phyloP scores from a whole-genome alignment of 2,329 filamentous ascomycete genomes.

The Podosphaera xanthii region DNA sequence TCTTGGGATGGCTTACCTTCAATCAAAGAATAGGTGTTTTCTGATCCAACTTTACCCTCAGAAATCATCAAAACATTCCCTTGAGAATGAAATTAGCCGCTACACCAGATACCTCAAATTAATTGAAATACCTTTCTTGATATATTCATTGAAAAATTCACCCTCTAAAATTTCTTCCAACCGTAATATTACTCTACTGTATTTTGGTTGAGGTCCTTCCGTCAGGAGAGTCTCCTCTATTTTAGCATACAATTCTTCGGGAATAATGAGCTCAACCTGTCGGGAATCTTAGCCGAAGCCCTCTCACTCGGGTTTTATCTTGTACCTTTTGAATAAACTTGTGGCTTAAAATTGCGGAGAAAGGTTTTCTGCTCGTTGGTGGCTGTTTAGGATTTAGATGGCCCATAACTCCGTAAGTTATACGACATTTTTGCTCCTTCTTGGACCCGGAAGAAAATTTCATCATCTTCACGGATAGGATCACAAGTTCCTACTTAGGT shows the following conservation, averaged over 20 bases:
- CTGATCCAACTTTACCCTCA: slow-evolving; percentile 44
- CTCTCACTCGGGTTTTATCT: neutral
- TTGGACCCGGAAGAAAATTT: slow-evolving; percentile 18
- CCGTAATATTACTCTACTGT: slow-evolving; percentile 48
- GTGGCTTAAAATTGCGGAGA: slow-evolving; percentile 41
- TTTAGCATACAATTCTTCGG: slow-evolving; percentile 33
- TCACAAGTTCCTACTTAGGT: no score
- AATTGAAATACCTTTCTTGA: slow-evolving; percentile 31
- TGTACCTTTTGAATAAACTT: slow-evolving; percentile 37
- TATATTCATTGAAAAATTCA: slow-evolving; percentile 62
- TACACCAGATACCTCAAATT: neutral
- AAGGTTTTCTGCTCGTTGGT: slow-evolving; percentile 54
- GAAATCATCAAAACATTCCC: slow-evolving; percentile 70
- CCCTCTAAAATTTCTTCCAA: slow-evolving; percentile 48
- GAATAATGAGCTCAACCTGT: slow-evolving; percentile 49
- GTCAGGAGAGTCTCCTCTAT: slow-evolving; percentile 29
- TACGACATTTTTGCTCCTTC: slow-evolving; percentile 38
- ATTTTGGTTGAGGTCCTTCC: slow-evolving; percentile 22
- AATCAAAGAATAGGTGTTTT: slow-evolving; percentile 48
- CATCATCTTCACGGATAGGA: slow-evolving; percentile 17
- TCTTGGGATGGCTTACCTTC: slow-evolving; percentile 29
- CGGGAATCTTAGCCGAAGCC: neutral
- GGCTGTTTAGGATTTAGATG: slow-evolving; percentile 50
- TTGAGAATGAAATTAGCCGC: slow-evolving; percentile 15
- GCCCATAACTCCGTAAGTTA: slow-evolving; percentile 43